Conservation (phyloP, 2,329 filamentous ascomycete species). For the Botrytis squamosa region DNA sequence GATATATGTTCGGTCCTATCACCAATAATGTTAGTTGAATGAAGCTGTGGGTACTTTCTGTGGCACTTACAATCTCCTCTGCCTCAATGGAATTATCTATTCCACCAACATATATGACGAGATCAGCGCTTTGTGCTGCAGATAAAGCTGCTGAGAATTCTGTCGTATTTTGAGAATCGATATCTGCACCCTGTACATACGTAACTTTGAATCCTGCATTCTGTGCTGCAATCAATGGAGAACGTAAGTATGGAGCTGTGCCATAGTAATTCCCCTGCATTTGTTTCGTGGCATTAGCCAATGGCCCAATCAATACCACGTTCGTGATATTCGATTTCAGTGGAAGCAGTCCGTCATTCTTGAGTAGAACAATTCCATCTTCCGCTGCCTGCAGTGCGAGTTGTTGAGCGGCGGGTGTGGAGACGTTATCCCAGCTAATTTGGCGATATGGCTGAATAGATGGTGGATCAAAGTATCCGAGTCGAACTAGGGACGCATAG, state of each 20-base stretch:
- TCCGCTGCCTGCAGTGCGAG: conserved; percentile 31
- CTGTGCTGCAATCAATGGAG: conserved; percentile 48
- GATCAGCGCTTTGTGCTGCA: conserved; percentile 47
- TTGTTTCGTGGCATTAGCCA: conserved; percentile 30
- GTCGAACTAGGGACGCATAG: conserved; percentile 53
- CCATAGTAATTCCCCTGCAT: conserved; percentile 35
- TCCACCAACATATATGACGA: conserved; percentile 55
- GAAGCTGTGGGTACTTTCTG: neutral
- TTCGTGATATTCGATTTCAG: conserved; percentile 19
- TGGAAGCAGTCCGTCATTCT: conserved; percentile 33
- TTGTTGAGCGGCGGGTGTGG: conserved; percentile 24
- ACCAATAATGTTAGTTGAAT: neutral
- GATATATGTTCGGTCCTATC: conserved; percentile 49
- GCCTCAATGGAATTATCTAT: conserved; percentile 53
- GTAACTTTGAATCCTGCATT: conserved; percentile 29
- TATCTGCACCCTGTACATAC: conserved; percentile 43
- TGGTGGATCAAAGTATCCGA: conserved; percentile 57
- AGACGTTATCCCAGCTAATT: conserved; percentile 48
- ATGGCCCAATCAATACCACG: conserved; percentile 32
- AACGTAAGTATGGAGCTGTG: conserved; percentile 28
- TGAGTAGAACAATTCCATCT: conserved; percentile 33
- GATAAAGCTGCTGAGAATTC: conserved; percentile 38
- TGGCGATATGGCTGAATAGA: conserved; percentile 49
- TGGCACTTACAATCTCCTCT: conserved; percentile 41
- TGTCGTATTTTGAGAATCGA: conserved; percentile 38